Conservation (phyloP, 163 green algal genomes). For the Coccomyxa subellipsoidea region DNA sequence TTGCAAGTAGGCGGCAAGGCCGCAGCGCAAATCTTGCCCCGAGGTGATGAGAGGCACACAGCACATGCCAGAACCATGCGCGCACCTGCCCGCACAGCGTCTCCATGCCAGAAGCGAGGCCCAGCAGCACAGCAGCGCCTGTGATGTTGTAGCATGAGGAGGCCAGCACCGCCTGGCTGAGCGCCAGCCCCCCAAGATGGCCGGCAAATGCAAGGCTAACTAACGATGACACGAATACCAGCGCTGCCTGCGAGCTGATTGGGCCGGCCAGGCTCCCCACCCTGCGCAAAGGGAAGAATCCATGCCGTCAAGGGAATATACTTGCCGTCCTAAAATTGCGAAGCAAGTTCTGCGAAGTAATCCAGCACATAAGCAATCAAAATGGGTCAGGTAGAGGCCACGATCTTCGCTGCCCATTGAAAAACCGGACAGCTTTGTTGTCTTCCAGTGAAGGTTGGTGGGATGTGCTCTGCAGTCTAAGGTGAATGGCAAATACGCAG, state of each 20-base stretch:
- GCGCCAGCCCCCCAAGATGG: conserved; percentile 26
- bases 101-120: conserved; percentile 41
- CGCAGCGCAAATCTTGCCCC: not conserved
- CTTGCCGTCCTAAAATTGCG: not conserved
- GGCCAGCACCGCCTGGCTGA: conserved; percentile 29
- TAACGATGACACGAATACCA: conserved; percentile 15
- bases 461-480: no score
- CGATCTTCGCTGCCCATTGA: no score
- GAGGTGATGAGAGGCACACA: not conserved
- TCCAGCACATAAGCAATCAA: no score
- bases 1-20: no score
- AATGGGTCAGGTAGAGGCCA: no score
- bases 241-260: not conserved
- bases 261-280: not conserved
- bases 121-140: conserved; percentile 37
- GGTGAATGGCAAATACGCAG: no score
- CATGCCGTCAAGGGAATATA: not conserved
- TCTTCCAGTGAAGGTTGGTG: no score
- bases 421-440: no score
- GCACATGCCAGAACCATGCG: conserved; percentile 16
- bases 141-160: conserved; percentile 38
- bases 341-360: no score
- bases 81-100: conserved; percentile 42
- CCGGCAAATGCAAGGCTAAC: conserved; percentile 34
- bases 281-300: not conserved